phyloP scores from a whole-genome alignment of 2,329 filamentous ascomycete genomes.

The Cladophialophora psammophila region DNA sequence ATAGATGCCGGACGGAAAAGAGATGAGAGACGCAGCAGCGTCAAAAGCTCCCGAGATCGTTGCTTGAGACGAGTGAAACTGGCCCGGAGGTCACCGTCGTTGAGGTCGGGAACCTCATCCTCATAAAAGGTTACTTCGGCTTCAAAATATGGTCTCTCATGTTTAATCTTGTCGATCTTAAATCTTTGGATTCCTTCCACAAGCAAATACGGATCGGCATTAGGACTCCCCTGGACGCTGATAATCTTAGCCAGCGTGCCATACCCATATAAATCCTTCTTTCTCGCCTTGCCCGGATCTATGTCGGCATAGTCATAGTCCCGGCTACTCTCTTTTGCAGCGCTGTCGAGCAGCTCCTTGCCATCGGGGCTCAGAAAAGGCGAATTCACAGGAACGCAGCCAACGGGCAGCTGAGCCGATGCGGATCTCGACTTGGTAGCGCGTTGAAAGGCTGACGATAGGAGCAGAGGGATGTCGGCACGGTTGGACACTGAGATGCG shows the following conservation, averaged over 20 bases:
- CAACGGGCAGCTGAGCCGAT: slow-evolving; percentile 75
- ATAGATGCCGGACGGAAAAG: slow-evolving; percentile 76
- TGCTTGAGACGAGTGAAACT: slow-evolving; percentile 83
- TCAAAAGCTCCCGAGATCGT: slow-evolving; percentile 83
- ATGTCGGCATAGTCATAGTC: slow-evolving; percentile 50
- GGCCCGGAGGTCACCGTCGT: slow-evolving; percentile 70
- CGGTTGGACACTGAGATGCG: slow-evolving; percentile 84
- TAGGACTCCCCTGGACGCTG: slow-evolving; percentile 76
- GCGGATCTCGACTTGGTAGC: slow-evolving; percentile 70
- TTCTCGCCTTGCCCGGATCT: slow-evolving; percentile 67
- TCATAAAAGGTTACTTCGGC: slow-evolving; percentile 75
- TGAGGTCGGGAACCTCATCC: slow-evolving; percentile 61
- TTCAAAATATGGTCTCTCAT: slow-evolving; percentile 86
- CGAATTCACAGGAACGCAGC: slow-evolving; percentile 84
- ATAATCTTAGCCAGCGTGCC: slow-evolving; percentile 82
- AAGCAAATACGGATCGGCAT: slow-evolving; percentile 79
- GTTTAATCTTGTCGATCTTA: slow-evolving; percentile 73
- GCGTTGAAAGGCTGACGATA: slow-evolving; percentile 83
- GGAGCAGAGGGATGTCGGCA: slow-evolving; percentile 84
- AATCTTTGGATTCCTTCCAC: slow-evolving; percentile 86
- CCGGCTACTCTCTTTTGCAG: slow-evolving; percentile 55
- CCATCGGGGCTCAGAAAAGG: slow-evolving; percentile 76
- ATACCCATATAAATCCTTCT: slow-evolving; percentile 79
- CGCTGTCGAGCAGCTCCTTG: slow-evolving; percentile 74
- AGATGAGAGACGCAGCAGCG: slow-evolving; percentile 81